Base-by-base conservation (phyloP, 495 filamentous ascomycete genomes). In the Xylaria castorea region DNA sequence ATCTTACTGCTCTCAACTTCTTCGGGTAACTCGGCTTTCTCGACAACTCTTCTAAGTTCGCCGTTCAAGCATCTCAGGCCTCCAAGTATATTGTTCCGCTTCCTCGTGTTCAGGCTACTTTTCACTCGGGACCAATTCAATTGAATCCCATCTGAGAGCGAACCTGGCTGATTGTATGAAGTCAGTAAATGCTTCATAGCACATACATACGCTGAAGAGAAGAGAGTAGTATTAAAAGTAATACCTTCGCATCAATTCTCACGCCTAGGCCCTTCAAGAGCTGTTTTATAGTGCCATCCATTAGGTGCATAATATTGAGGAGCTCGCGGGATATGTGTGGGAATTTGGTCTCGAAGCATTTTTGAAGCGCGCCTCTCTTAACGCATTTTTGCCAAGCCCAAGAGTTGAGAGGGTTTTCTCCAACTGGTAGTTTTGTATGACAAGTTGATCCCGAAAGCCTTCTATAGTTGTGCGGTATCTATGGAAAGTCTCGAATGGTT, bases 251-350 rank as follows among this genome's bases (percentile, higher is more conserved):
- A 51, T 66, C 27, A 5, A 51, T 51, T 30, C 36, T 38, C 27
- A 66, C 63, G 5, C 34, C 11, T 12, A 66, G 42, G 40, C 30
- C 50, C 22, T 66, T 66, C 11, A 20, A 2, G 25, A 66, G 63
- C n/a, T 51, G 30, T n/a, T 8, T 22, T 36, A 27, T 40, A 32
- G 18, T n/a, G 1, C 50, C 63, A 11, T 66, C 63, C 63, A 66
- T 66, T 30, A n/a, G 63, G 20, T 11, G 40, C 25, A 66, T 42
- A 30, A 66, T 66, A 9, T 9, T 16, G 12, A 12, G 3, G 63
- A 66, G 46, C 63, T 66, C 63, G 63, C 32, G 11, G 63, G 63
- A 46, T 36, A 48, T 66, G 30, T 66, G 42, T 9, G 63, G 63
- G 9, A 48, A 66, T n/a, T 51, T 46, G 12, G 12, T 40, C 18